These are phyloP conservation scores for Emergomyces pasteurianus DNA, from an alignment of 2,329 filamentous ascomycete genomes.

Conservation along the genomic window DNA sequence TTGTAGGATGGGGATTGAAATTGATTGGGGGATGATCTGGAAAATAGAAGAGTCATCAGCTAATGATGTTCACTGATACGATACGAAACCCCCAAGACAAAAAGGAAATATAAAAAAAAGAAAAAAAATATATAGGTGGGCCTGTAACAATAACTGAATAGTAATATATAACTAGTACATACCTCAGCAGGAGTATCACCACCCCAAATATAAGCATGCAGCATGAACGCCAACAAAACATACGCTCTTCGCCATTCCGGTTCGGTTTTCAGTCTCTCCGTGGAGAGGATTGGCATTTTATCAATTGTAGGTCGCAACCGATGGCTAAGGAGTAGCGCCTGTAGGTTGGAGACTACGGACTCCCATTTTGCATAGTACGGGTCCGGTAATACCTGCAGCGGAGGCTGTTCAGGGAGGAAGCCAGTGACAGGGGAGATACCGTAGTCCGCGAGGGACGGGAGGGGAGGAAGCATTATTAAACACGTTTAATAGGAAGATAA, in stretches of 20 bases:
- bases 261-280: conserved; percentile 66
- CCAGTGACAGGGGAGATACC: conserved; percentile 55
- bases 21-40: conserved; percentile 59
- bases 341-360: conserved; percentile 69
- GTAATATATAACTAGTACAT: conserved; percentile 9
- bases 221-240: conserved; percentile 62
- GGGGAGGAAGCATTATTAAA: conserved; percentile 32
- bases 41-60: neutral
- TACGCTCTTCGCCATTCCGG: conserved; percentile 88
- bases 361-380: conserved; percentile 96
- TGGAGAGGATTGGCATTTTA: conserved; percentile 69
- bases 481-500: neutral
- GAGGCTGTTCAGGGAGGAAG: conserved; percentile 73
- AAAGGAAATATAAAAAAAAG: neutral
- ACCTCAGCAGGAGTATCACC: conserved; percentile 64
- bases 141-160: no score
- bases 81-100: neutral
- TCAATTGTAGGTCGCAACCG: conserved; percentile 71
- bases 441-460: conserved; percentile 56
- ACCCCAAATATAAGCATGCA: conserved; percentile 85
- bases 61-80: neutral
- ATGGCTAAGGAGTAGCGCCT: conserved; percentile 73
- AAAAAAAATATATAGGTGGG: no score
- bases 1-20: conserved; percentile 71
- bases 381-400: conserved; percentile 69